Evolutionary conservation across 2,329 filamentous ascomycete species (phyloP), one percentile per base, ranked within the genome.

Genomic region (Pseudonectria buxi): DNA sequence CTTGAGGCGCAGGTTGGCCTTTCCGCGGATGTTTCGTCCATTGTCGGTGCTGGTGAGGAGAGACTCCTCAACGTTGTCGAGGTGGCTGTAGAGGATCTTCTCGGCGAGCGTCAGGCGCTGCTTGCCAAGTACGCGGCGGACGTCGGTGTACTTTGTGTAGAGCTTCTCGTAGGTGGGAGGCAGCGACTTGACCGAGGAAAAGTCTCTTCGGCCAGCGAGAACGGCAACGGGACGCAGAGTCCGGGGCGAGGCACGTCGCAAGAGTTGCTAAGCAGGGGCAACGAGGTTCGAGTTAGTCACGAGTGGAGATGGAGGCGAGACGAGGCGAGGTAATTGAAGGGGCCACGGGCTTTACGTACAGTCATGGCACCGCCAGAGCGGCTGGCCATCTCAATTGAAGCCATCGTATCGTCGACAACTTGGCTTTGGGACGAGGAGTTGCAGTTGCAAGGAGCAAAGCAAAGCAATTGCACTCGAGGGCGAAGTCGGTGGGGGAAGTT

Each of bases 71-170:
- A 81, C 78, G 55, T 87, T 85, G 64, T 92, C 83, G 46, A 98
- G 72, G 67, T 98, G 92, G 54, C 89, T 87, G 71, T 96, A 98
- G 39, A 98, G 76, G 54, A 98, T 95, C 76, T 98, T 98, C 67
- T 98, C 92, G 45, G 92, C 88, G 38, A 98, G 76, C 3, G 90
- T 95, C 40, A 98, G 76, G 37, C 71, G 68, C 48, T 70, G 67
- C 39, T 64, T 52, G 32, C 82, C 83, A 24, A 95, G 74, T 9
- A 94, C 76, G 35, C 76, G 74, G 35, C 75, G 73, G 24, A 95
- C 89, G 56, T 87, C 72, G 44, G 77, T 71, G 44, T 95, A 82
- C 51, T 82, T 85, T 54, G 74, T 74, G 57, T 89, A 74, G 33
- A 95, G 83, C 63, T 82, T 88, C 50, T 82, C 72, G 64, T 95